Percentiles rank a stretch among this genome's conserved stretches.
phyloP scores from a whole-genome alignment of 306 rosid genomes.

The Crataegus laevigata region DNA sequence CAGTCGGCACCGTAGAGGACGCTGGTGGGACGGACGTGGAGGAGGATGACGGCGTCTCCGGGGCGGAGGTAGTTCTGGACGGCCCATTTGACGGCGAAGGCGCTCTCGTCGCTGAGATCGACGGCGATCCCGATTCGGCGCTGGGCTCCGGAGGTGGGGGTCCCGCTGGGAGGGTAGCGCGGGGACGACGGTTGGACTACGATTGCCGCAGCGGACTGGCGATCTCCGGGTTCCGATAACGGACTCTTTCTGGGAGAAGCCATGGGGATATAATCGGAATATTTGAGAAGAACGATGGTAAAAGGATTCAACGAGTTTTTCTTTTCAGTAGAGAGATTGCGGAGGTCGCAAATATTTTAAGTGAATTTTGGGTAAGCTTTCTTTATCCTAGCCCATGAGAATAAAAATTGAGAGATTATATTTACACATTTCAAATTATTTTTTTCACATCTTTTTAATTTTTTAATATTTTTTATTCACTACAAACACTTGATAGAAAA shows the following conservation, averaged over 20 bases:
- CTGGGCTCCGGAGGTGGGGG: constrained; percentile 77
- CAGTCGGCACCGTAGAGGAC: constrained; percentile 87
- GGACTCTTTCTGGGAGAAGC: neutral
- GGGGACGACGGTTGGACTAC: constrained; percentile 16
- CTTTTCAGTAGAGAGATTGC: neutral
- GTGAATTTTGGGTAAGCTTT: neutral
- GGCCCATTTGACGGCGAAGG: constrained; percentile 78
- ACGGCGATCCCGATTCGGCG: constrained; percentile 83
- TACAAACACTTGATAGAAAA: no score
- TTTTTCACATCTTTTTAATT: no score
- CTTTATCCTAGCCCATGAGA: no score
- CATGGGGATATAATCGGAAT: neutral
- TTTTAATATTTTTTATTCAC: no score
- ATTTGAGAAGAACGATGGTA: neutral
- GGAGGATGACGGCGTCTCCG: constrained; percentile 79
- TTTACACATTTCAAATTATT: no score
- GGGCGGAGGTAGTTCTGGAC: constrained; percentile 80
- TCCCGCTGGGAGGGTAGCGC: constrained; percentile 29
- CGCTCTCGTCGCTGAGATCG: constrained; percentile 78
- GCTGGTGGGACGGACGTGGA: constrained; percentile 74
- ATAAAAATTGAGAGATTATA: no score
- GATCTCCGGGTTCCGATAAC: neutral
- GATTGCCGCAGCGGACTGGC: constrained; percentile 3
- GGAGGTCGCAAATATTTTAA: neutral
- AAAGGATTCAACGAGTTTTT: neutral